Percentiles rank a stretch among this genome's conserved stretches.
These are phyloP conservation scores for Nitzschia sp. DNA, from an alignment of 108 stramenopile genomes.

Conservation along the genomic window DNA sequence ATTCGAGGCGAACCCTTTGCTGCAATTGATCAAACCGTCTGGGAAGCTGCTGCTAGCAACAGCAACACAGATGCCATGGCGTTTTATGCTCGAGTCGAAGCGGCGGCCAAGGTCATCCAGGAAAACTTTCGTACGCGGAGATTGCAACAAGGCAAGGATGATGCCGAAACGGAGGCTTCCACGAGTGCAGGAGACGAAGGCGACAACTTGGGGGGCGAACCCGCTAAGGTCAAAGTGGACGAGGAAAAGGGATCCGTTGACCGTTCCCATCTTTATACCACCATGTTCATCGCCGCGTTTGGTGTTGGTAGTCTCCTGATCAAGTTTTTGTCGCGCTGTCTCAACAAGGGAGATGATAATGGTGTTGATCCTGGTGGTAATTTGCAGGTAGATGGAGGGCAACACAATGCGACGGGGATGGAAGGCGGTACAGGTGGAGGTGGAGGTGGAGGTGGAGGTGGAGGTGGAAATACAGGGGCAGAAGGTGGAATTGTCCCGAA, in stretches of 20 bases:
- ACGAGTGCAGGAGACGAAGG: not conserved
- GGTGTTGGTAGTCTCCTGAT: not conserved
- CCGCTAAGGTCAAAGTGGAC: no score
- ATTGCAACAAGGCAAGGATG: not conserved
- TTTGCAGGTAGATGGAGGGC: not conserved
- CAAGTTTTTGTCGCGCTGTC: not conserved
- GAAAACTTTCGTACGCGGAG: not conserved
- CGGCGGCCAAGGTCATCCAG: not conserved
- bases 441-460: no score
- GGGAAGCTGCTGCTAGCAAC: no score
- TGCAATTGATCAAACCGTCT: no score
- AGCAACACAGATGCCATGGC: not conserved
- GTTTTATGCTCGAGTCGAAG: not conserved
- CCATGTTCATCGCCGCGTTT: not conserved
- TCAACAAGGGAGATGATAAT: not conserved
- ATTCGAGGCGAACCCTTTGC: no score
- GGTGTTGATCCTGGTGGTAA: not conserved
- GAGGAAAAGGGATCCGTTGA: not conserved
- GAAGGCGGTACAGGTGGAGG: not conserved
- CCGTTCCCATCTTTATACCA: not conserved
- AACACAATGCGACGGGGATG: not conserved
- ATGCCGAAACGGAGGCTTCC: not conserved
- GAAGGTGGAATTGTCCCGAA: no score
- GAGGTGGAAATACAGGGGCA: no score
- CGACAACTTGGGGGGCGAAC: not conserved